Evolutionary conservation across 2,329 filamentous ascomycete genomes (phyloP).

Genomic region (Fusarium sp.): DNA sequence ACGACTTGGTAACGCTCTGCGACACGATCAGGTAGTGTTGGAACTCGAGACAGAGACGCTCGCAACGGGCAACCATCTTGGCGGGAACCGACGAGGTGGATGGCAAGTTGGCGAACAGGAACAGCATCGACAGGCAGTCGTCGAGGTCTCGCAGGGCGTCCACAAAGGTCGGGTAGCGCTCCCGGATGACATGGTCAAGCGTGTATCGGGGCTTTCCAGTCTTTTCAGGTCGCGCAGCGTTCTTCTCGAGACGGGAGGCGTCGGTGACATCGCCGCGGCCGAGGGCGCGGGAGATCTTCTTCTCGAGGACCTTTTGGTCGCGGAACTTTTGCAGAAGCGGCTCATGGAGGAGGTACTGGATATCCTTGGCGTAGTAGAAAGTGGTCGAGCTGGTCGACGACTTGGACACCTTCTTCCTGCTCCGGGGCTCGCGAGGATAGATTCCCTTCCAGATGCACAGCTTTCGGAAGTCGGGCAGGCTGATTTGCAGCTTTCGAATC

Average conservation of each 20-base stretch:
- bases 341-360: slow-evolving; percentile 97
- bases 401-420: slow-evolving; percentile 96
- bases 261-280: slow-evolving; percentile 92
- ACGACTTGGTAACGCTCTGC: slow-evolving; percentile 92
- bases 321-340: slow-evolving; percentile 94
- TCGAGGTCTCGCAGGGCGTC: slow-evolving; percentile 95
- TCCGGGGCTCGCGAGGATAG: slow-evolving; percentile 96
- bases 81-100: slow-evolving; percentile 89
- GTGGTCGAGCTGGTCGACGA: slow-evolving; percentile 91
- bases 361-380: slow-evolving; percentile 93
- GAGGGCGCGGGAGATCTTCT: slow-evolving; percentile 95
- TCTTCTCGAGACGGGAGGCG: slow-evolving; percentile 86
- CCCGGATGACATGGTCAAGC: slow-evolving; percentile 96
- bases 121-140: slow-evolving; percentile 96
- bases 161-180: slow-evolving; percentile 96
- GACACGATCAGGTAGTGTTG: slow-evolving; percentile 97
- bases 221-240: slow-evolving; percentile 90
- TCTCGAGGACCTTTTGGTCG: slow-evolving; percentile 95
- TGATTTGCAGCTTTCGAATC: slow-evolving; percentile 97
- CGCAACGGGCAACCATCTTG: slow-evolving; percentile 95
- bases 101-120: slow-evolving; percentile 96
- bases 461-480: slow-evolving; percentile 95
- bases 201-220: slow-evolving; percentile 90
- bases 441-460: slow-evolving; percentile 99
- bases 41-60: slow-evolving; percentile 93